phyloP scores from a whole-genome alignment of 148 eudicot genomes.

The Polygonum maritimum region DNA sequence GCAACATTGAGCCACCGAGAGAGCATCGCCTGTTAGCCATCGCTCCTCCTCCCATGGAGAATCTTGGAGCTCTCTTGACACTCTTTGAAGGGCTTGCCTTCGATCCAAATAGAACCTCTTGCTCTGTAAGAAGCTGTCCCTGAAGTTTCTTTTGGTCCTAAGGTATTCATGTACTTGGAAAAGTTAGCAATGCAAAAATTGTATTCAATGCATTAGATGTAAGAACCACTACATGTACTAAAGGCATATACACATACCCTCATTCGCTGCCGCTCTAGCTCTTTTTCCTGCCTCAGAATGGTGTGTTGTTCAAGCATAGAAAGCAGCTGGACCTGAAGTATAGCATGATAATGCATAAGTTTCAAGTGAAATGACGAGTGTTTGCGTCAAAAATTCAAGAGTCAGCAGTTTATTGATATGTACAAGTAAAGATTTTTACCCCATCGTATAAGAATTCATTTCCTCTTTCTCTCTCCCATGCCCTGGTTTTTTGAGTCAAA shows the following conservation, averaged over 20 bases:
- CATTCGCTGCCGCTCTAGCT: constrained; percentile 60
- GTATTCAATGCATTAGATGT: background rate
- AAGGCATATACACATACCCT: constrained; percentile 30
- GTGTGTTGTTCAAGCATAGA: constrained; percentile 67
- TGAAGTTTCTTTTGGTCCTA: constrained; percentile 79
- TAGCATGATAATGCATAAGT: background rate
- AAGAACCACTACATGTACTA: background rate
- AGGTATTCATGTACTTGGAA: background rate
- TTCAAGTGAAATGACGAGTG: too few relatives aligned
- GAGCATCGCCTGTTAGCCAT: constrained; percentile 36
- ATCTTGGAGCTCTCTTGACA: constrained; percentile 39
- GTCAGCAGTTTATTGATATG: background rate
- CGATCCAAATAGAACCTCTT: constrained; percentile 80
- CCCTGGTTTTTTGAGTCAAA: constrained; percentile 38
- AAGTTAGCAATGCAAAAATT: background rate
- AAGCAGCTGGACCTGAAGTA: constrained; percentile 43
- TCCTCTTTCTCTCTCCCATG: constrained; percentile 62
- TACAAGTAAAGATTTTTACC: constrained; percentile 27
- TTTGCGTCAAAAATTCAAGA: background rate
- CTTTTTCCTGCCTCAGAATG: constrained; percentile 56
- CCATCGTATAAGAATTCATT: constrained; percentile 63
- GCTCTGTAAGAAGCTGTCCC: constrained; percentile 61
- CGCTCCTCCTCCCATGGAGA: constrained; percentile 26
- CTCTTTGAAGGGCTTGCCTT: constrained; percentile 80
- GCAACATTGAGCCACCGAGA: constrained; percentile 38